phyloP scores from a whole-genome alignment of 805 yeast genomes.

The Gaillardinia entomophila region DNA sequence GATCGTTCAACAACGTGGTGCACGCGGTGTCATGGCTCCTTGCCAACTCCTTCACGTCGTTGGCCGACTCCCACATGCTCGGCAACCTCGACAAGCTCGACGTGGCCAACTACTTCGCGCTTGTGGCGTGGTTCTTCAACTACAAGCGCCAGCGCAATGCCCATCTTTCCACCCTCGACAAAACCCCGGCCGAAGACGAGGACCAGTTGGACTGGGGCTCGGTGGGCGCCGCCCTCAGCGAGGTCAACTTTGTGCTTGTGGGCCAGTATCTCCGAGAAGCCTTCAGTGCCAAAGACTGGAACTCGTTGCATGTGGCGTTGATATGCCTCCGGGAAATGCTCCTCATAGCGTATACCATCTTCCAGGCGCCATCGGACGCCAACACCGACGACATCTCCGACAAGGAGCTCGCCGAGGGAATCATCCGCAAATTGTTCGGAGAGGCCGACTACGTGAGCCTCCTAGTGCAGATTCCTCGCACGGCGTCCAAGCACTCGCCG shows the following conservation, averaged over 20 bases:
- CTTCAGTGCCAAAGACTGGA: conserved; percentile 42
- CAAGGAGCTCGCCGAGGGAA: conserved; percentile 47
- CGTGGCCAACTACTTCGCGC: conserved; percentile 45
- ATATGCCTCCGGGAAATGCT: conserved; percentile 62
- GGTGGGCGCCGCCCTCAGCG: conserved; percentile 53
- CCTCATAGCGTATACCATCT: conserved; percentile 40
- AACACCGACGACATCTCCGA: conserved; percentile 21
- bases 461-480: conserved; percentile 54
- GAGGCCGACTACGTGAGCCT: conserved; percentile 54
- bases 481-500: conserved; percentile 59
- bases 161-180: conserved; percentile 3
- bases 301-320: conserved; percentile 65
- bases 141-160: conserved; percentile 44
- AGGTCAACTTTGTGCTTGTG: conserved; percentile 53
- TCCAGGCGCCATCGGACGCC: conserved; percentile 14
- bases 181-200: conserved; percentile 13
- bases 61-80: conserved; percentile 23
- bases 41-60: conserved; percentile 12
- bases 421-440: conserved; percentile 65
- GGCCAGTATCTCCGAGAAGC: conserved; percentile 41
- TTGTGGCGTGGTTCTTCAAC: conserved; percentile 70
- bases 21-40: conserved; percentile 42
- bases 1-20: conserved; percentile 67
- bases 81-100: conserved; percentile 28
- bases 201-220: conserved; percentile 34